A percentile compares a stretch with the other conserved stretches of the same genome.
Evolutionary conservation across 148 eudicot species (phyloP).

Genomic region (Vaccinium myrtillus): DNA sequence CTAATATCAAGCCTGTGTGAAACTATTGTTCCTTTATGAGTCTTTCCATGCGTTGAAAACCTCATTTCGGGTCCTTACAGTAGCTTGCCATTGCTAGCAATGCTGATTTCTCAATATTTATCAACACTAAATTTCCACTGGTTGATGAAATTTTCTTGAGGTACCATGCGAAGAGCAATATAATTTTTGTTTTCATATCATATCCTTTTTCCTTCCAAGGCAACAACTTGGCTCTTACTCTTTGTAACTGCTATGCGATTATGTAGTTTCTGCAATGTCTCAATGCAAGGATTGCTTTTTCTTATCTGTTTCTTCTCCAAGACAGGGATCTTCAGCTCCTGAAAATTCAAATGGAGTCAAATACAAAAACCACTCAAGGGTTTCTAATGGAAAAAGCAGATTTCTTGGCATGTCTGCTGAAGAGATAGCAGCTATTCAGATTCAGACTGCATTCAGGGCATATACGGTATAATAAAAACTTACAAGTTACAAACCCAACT

Average conservation of each 20-base stretch:
- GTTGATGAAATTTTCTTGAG: not conserved
- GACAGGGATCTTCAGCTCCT: conserved; percentile 41
- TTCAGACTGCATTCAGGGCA: conserved; percentile 81
- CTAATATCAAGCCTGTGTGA: not conserved
- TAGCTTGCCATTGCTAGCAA: not conserved
- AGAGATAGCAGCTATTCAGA: conserved; percentile 68
- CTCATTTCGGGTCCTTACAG: not conserved
- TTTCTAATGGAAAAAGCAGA: conserved; percentile 25
- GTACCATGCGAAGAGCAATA: not conserved
- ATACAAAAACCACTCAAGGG: conserved; percentile 18
- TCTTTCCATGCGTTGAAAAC: not conserved
- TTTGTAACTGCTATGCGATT: not conserved
- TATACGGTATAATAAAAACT: conserved; percentile 42
- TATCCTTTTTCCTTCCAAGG: not conserved
- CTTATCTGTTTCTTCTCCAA: conserved; percentile 3
- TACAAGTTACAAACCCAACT: not conserved
- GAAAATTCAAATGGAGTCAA: conserved; percentile 36
- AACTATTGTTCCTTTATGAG: not conserved
- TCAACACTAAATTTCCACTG: not conserved
- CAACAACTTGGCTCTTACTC: not conserved
- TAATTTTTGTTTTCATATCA: not conserved
- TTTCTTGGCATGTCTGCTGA: conserved; percentile 31
- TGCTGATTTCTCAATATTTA: not conserved
- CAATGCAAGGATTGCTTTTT: not conserved
- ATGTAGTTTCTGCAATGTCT: not conserved